phyloP scores from a whole-genome alignment of 176 grass and related monocot species.

The Oryza meyeriana region DNA sequence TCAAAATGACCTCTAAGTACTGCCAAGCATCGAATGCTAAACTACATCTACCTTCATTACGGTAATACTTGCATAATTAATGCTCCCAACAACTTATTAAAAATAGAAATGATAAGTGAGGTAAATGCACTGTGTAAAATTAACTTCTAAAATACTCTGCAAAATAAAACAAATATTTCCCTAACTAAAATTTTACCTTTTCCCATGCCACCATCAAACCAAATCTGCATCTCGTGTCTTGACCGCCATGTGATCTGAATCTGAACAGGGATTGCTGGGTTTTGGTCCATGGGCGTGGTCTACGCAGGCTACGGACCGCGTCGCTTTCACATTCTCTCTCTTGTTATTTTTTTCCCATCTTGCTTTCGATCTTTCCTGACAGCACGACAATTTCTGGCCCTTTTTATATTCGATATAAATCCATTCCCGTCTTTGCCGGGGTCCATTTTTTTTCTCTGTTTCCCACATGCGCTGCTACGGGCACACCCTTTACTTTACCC shows the following conservation, averaged over 20 bases:
- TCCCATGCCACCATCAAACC: too few species aligned
- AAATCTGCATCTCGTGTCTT: not conserved
- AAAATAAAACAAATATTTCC: not conserved
- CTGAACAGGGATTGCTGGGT: constrained; percentile 16
- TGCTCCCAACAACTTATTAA: not conserved
- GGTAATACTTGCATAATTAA: not conserved
- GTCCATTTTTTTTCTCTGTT: constrained; percentile 24
- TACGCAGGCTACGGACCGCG: not conserved
- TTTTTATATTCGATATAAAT: constrained; percentile 49
- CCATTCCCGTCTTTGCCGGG: constrained; percentile 36
- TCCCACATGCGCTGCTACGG: constrained; percentile 41
- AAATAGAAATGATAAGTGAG: not conserved
- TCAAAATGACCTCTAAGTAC: too few species aligned
- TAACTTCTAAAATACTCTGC: not conserved
- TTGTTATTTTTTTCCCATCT: constrained; percentile 19
- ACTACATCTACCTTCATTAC: not conserved
- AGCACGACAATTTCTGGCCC: constrained; percentile 29
- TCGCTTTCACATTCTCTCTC: constrained; percentile 57
- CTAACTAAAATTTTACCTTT: not conserved
- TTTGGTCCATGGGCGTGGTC: constrained; percentile 39
- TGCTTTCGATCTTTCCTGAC: constrained; percentile 48
- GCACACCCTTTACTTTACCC: constrained; percentile 31
- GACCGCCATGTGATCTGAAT: not conserved
- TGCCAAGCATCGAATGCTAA: not conserved
- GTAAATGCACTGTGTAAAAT: not conserved